Conservation (phyloP, 2,329 filamentous ascomycete genomes). For the Aspergillus tubingensis region DNA sequence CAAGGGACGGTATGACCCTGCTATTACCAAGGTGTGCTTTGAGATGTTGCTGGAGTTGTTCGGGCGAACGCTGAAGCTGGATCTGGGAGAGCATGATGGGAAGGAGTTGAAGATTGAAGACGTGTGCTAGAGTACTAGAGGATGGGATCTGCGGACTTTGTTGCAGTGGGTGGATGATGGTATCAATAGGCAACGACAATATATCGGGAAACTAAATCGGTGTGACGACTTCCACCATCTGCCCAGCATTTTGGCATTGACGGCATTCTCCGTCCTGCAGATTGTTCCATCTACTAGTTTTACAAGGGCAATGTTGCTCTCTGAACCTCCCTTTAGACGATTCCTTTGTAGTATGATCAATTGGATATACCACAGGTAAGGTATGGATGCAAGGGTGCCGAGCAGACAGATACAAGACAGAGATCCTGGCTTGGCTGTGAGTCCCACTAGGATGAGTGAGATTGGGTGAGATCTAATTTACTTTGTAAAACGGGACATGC, state of each 20-base stretch:
- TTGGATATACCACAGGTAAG: neutral
- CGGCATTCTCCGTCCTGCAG: neutral
- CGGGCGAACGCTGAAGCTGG: conserved; percentile 72
- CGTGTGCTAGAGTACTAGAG: conserved; percentile 57
- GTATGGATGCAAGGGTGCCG: neutral
- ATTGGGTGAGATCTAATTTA: too few species aligned
- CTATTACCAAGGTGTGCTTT: conserved; percentile 83
- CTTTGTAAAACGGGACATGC: too few species aligned
- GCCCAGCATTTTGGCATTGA: neutral
- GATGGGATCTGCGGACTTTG: neutral
- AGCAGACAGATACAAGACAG: neutral
- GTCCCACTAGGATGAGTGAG: too few species aligned
- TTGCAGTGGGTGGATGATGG: neutral
- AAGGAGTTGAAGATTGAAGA: conserved; percentile 67
- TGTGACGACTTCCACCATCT: neutral
- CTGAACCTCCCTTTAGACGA: neutral
- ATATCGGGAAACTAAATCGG: neutral
- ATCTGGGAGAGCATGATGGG: conserved; percentile 70
- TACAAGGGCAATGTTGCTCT: neutral
- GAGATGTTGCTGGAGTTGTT: conserved; percentile 89
- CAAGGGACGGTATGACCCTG: conserved; percentile 92
- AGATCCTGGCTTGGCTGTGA: neutral
- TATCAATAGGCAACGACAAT: neutral
- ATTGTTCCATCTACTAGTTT: neutral
- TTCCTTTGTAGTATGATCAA: neutral